Conservation (phyloP, 179 eudicot genomes). For the Carnegiea gigantea region DNA sequence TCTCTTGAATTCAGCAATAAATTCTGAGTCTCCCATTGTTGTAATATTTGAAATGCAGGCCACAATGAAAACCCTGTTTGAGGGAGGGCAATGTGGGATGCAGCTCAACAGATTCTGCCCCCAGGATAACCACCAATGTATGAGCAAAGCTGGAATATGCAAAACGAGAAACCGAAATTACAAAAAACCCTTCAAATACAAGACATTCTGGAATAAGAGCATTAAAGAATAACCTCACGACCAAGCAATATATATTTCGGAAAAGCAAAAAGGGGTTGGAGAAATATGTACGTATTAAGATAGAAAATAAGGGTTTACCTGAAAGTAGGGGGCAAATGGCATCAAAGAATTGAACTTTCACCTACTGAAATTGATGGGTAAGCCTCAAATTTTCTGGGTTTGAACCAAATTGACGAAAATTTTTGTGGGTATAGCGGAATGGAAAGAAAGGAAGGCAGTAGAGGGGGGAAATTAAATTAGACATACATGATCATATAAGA, state of each 20-base stretch:
- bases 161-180: constrained; percentile 21
- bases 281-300: background rate
- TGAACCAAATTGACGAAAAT: constrained; percentile 4
- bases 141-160: constrained; percentile 32
- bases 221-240: constrained; percentile 50
- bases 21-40: constrained; percentile 45
- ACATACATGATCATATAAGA: background rate
- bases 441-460: background rate
- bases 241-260: constrained; percentile 45
- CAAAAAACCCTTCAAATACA: constrained; percentile 26
- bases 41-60: constrained; percentile 7
- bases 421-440: background rate
- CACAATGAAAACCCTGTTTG: constrained; percentile 16
- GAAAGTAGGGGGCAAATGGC: constrained; percentile 28
- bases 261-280: constrained; percentile 26
- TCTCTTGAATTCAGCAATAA: constrained; percentile 34
- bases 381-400: background rate
- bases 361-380: constrained; percentile 22
- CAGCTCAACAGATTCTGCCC: constrained; percentile 33
- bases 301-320: constrained; percentile 38
- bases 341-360: constrained; percentile 34
- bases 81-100: constrained; percentile 26
- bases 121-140: constrained; percentile 28
- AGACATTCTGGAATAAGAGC: constrained; percentile 21
- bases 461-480: background rate